Evolutionary conservation across 1,139 yeast genomes (phyloP).

Genomic region (Saccharomyces uvarum): DNA sequence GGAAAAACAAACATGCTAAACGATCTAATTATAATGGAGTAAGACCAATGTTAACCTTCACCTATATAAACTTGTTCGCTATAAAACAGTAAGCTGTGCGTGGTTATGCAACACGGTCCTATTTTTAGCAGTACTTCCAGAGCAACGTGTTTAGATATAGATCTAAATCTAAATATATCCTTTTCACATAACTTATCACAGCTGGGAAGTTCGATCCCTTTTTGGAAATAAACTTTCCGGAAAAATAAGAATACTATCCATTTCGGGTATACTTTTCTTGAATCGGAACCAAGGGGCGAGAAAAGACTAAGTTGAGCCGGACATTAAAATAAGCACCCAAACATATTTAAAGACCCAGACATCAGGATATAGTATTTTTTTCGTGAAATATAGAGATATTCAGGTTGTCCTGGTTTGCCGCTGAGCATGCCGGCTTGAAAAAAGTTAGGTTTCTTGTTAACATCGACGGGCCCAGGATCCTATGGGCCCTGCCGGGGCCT

Average conservation of each 20-base stretch:
- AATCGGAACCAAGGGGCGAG: no score
- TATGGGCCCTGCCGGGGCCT: not conserved
- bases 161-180: not conserved
- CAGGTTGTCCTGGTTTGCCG: not conserved
- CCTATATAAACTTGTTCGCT: not conserved
- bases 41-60: not conserved
- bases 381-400: not conserved
- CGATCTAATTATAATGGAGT: not conserved
- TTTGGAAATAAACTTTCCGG: not conserved
- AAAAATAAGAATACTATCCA: not conserved
- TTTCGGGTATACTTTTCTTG: not conserved
- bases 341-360: not conserved
- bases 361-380: not conserved
- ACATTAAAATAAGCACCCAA: not conserved
- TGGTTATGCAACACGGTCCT: not conserved
- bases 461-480: not conserved
- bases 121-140: not conserved
- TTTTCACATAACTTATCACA: not conserved
- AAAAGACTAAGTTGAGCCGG: no score
- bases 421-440: not conserved
- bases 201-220: not conserved
- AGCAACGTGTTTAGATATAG: not conserved
- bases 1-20: not conserved
- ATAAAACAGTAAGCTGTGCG: not conserved
- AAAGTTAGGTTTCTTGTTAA: not conserved